These are phyloP conservation scores for Fusarium sp. DNA, from an alignment of 2,329 filamentous ascomycete species.

Conservation along the genomic window DNA sequence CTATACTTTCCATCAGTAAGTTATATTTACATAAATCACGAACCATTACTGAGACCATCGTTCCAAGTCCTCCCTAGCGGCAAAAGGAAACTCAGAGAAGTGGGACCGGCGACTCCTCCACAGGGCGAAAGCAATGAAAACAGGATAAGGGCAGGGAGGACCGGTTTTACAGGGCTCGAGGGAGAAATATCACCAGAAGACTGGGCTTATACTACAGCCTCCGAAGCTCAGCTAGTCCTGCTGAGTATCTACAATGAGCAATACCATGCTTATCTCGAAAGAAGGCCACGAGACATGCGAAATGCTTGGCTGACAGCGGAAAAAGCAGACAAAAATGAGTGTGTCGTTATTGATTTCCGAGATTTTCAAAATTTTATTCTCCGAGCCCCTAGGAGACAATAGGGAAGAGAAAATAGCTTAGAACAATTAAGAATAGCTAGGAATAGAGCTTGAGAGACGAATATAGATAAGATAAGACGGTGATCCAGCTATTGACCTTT, in stretches of 20 bases:
- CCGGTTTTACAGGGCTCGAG: background rate
- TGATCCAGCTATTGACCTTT: too few relatives aligned
- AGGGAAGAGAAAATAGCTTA: too few relatives aligned
- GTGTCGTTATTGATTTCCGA: background rate
- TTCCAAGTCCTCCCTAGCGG: constrained; percentile 4
- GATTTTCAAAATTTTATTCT: background rate
- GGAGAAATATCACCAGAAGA: background rate
- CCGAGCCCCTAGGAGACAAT: too few relatives aligned
- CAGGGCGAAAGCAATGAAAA: accelerated
- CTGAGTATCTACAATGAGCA: background rate
- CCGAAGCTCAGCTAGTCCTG: background rate
- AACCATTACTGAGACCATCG: background rate
- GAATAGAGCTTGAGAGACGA: too few relatives aligned
- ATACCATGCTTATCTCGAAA: accelerated
- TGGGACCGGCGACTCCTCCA: background rate
- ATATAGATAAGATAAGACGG: too few relatives aligned
- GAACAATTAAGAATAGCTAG: too few relatives aligned
- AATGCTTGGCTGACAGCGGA: background rate
- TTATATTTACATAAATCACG: background rate
- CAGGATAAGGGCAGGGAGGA: background rate
- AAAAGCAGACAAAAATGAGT: background rate
- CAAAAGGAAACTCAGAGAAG: background rate
- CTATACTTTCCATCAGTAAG: background rate
- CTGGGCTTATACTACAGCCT: background rate
- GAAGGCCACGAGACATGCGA: background rate